These are phyloP conservation scores for Stylosanthes scabra DNA, from an alignment of 331 rosid species.

Conservation along the genomic window DNA sequence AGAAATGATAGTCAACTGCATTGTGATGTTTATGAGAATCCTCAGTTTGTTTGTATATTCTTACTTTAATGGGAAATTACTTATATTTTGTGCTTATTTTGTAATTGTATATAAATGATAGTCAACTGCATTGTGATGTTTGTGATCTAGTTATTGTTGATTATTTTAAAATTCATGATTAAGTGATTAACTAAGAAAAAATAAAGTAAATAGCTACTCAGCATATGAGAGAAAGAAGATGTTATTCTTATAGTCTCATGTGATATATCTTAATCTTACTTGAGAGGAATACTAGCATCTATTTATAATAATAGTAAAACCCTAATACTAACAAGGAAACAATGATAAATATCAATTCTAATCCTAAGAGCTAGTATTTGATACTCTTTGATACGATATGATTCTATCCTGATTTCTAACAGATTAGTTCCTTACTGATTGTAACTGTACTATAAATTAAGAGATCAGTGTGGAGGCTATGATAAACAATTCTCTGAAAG, in stretches of 20 bases:
- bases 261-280: too few species aligned
- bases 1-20: slow-evolving; percentile 2
- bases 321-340: too few species aligned
- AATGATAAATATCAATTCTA: too few species aligned
- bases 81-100: slow-evolving; percentile 31
- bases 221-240: too few species aligned
- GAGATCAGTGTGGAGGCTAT: slow-evolving; percentile 13
- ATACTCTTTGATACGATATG: too few species aligned
- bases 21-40: not conserved
- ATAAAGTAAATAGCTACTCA: too few species aligned
- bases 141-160: slow-evolving; percentile 9
- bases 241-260: too few species aligned
- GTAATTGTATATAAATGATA: slow-evolving; percentile 3
- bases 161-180: not conserved
- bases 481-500: not conserved
- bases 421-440: not conserved
- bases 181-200: too few species aligned
- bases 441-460: slow-evolving; percentile 2
- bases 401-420: too few species aligned
- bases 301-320: too few species aligned
- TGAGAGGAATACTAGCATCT: too few species aligned
- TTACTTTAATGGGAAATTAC: slow-evolving; percentile 30
- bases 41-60: slow-evolving; percentile 19
- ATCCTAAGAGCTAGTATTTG: too few species aligned
- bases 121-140: slow-evolving; percentile 20